A percentile compares a stretch with the other conserved stretches of the same genome.
phyloP scores from a whole-genome alignment of 2,329 filamentous ascomycete genomes.

The Fusarium dimerum region DNA sequence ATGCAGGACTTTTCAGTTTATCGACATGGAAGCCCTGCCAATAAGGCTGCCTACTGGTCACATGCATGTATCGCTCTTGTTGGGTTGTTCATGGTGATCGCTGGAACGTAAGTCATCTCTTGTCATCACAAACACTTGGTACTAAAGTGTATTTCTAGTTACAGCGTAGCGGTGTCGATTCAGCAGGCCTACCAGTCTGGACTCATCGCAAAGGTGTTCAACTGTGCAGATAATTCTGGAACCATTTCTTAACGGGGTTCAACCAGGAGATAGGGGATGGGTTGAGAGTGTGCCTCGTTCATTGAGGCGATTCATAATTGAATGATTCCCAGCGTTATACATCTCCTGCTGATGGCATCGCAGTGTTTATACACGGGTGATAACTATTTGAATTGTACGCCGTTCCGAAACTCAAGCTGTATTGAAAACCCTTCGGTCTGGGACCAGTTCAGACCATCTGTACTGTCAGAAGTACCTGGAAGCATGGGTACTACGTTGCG shows the following conservation, averaged over 20 bases:
- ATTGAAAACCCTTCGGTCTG: too few species aligned
- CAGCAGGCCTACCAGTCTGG: slow-evolving; percentile 24
- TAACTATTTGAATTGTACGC: too few species aligned
- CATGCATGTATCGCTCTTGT: slow-evolving; percentile 25
- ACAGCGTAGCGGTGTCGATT: slow-evolving; percentile 27
- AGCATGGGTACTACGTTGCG: too few species aligned
- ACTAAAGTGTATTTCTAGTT: slow-evolving; percentile 11
- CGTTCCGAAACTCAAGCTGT: too few species aligned
- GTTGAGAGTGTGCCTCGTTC: too few species aligned
- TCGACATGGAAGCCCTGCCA: slow-evolving; percentile 10
- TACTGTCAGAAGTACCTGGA: too few species aligned
- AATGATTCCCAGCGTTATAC: slow-evolving; percentile 1
- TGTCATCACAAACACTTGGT: not conserved
- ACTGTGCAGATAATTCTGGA: slow-evolving; percentile 29
- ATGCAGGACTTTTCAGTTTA: slow-evolving; percentile 25
- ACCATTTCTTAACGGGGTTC: not conserved
- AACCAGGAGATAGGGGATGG: too few species aligned
- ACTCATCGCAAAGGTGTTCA: slow-evolving; percentile 25
- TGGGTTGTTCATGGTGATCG: slow-evolving; percentile 28
- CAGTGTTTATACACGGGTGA: too few species aligned
- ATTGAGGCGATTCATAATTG: too few species aligned
- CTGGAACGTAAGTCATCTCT: slow-evolving; percentile 27
- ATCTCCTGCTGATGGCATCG: too few species aligned
- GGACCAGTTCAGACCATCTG: too few species aligned
- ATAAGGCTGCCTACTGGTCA: slow-evolving; percentile 23